A percentile compares a stretch with the other conserved stretches of the same genome.
phyloP scores from a whole-genome alignment of 192 early-diverging fungal genomes.

The Funneliformis mosseae region DNA sequence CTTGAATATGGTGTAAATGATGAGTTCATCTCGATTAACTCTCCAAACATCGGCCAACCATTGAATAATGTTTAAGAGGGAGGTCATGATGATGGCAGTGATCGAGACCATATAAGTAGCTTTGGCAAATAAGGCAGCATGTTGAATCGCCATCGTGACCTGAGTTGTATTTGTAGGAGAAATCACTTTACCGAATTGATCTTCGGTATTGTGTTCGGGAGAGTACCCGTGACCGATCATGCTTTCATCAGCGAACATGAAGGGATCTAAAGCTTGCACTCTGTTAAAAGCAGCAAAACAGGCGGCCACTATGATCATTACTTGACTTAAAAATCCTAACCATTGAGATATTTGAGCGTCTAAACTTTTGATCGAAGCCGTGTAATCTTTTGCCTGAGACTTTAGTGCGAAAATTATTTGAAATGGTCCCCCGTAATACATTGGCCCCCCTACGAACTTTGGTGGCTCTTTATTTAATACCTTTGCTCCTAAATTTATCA shows the following conservation, averaged over 20 bases:
- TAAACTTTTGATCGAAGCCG: not conserved
- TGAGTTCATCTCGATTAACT: not conserved
- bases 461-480: not conserved
- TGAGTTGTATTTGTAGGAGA: not conserved
- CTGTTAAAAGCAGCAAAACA: not conserved
- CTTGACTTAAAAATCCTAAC: not conserved
- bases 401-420: not conserved
- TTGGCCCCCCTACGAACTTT: not conserved
- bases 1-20: conserved; percentile 10
- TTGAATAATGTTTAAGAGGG: conserved; percentile 10
- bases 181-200: not conserved
- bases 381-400: not conserved
- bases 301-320: not conserved
- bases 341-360: conserved; percentile 15
- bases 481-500: not conserved
- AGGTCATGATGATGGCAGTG: conserved; percentile 13
- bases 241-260: not conserved
- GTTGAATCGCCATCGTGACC: not conserved
- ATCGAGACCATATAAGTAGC: not conserved
- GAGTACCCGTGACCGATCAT: not conserved
- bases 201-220: too few species aligned
- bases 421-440: conserved; percentile 18
- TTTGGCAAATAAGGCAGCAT: not conserved
- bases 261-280: not conserved
- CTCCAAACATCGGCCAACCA: conserved; percentile 19